A percentile compares a stretch with the other conserved stretches of the same genome.
phyloP scores from a whole-genome alignment of 169 alveolate species.

The Theileria equi region DNA sequence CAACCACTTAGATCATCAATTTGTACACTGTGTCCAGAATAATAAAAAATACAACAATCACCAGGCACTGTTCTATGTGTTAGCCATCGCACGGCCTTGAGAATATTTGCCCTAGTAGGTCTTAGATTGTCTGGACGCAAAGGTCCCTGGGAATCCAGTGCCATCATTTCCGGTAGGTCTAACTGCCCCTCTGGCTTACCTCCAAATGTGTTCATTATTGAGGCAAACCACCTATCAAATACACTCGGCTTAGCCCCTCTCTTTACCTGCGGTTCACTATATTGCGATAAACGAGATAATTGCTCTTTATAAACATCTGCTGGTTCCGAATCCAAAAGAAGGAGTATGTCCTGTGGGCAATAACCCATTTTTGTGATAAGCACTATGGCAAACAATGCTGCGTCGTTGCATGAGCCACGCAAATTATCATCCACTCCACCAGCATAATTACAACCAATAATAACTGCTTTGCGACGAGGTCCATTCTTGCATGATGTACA shows the following conservation, averaged over 20 bases:
- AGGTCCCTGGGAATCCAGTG: conserved; percentile 60
- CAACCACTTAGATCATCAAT: conserved; percentile 87
- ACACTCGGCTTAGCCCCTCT: conserved; percentile 24
- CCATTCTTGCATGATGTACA: no score
- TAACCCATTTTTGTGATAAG: conserved; percentile 78
- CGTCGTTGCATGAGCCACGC: conserved; percentile 87
- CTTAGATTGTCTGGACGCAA: conserved; percentile 58
- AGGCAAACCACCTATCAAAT: conserved; percentile 27
- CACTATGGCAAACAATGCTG: conserved; percentile 79
- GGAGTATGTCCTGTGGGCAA: conserved; percentile 74
- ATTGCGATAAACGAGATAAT: conserved; percentile 48
- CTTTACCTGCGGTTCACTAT: neutral
- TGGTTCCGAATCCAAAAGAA: conserved; percentile 80
- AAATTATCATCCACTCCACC: conserved; percentile 67
- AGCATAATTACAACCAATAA: conserved; percentile 82
- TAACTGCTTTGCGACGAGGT: conserved; percentile 75
- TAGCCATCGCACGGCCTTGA: conserved; percentile 83
- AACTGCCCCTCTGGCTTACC: conserved; percentile 53
- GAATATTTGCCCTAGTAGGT: conserved; percentile 80
- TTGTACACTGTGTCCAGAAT: conserved; percentile 88
- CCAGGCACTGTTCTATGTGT: conserved; percentile 75
- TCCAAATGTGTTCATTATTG: conserved; percentile 17
- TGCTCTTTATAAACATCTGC: conserved; percentile 69
- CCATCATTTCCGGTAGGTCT: conserved; percentile 65
- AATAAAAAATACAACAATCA: conserved; percentile 81